These are phyloP conservation scores for Stemphylium lycopersici DNA, from an alignment of 2,329 filamentous ascomycete genomes.

Conservation along the genomic window DNA sequence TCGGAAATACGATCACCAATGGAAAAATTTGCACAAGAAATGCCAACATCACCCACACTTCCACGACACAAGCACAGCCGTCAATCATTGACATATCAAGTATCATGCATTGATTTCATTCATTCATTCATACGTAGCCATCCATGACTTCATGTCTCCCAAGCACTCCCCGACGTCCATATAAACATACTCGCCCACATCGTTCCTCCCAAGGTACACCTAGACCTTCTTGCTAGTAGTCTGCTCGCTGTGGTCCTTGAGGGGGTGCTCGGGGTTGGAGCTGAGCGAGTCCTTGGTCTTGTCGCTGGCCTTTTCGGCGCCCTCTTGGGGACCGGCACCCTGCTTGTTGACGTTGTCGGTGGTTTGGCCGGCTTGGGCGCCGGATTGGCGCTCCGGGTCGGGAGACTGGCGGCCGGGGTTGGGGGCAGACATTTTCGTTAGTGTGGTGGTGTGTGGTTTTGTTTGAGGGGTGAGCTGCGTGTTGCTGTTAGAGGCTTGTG, in stretches of 20 bases:
- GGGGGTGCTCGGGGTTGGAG: slow-evolving; percentile 70
- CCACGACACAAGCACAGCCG: too few species aligned
- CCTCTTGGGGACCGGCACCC: slow-evolving; percentile 46
- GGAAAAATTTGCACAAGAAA: too few species aligned
- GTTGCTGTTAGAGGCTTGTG: not conserved
- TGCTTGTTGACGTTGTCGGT: slow-evolving; percentile 65
- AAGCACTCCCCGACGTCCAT: not conserved
- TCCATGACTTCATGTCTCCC: not conserved
- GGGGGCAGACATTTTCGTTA: slow-evolving; percentile 64
- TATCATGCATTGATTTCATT: too few species aligned
- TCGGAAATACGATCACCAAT: too few species aligned
- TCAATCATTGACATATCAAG: too few species aligned
- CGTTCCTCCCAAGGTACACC: not conserved
- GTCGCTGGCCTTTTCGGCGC: slow-evolving; percentile 58
- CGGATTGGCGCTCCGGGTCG: slow-evolving; percentile 70
- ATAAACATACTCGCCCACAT: not conserved
- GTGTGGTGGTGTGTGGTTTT: not conserved
- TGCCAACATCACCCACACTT: too few species aligned
- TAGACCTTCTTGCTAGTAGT: slow-evolving; percentile 63
- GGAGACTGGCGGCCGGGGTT: slow-evolving; percentile 78
- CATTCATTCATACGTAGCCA: too few species aligned
- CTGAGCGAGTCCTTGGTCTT: slow-evolving; percentile 53
- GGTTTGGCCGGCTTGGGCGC: slow-evolving; percentile 66
- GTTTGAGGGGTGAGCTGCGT: not conserved
- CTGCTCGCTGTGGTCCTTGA: slow-evolving; percentile 66